A percentile compares a stretch with the other conserved stretches of the same genome.
Conservation (phyloP, 2,329 filamentous ascomycete genomes). For the Alternaria brassicae region DNA sequence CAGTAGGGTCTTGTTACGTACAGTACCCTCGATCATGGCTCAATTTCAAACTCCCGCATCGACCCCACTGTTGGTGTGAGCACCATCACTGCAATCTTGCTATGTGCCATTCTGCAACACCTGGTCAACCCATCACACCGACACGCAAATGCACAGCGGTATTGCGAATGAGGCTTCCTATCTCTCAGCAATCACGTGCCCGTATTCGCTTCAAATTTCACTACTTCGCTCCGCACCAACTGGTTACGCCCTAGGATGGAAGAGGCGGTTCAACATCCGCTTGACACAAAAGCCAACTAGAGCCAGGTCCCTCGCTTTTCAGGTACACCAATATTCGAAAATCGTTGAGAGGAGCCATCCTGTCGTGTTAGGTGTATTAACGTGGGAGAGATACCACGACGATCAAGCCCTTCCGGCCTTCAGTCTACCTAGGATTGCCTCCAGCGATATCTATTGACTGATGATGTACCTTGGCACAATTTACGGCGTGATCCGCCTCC, state of each 20-base stretch:
- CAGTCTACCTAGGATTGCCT: slow-evolving; percentile 5
- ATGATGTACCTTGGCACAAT: slow-evolving; percentile 9
- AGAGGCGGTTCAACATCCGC: background rate
- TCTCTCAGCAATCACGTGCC: background rate
- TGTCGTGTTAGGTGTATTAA: too few relatives aligned
- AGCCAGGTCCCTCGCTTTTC: background rate
- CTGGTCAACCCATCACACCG: slow-evolving; percentile 2
- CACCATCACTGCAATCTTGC: slow-evolving; percentile 4
- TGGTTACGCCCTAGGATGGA: background rate
- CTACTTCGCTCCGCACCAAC: background rate
- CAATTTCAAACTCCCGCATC: background rate
- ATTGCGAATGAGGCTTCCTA: background rate
- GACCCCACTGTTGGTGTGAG: background rate
- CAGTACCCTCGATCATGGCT: background rate
- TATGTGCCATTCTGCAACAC: slow-evolving; percentile 6
- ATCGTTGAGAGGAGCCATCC: background rate
- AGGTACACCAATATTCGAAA: background rate
- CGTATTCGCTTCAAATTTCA: background rate
- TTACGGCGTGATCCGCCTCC: slow-evolving; percentile 3
- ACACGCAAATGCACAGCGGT: slow-evolving; percentile 3
- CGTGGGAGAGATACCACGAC: background rate
- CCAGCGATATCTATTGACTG: slow-evolving; percentile 14
- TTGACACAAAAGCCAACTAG: background rate
- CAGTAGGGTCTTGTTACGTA: slow-evolving; percentile 7
- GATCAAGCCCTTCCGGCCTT: slow-evolving; percentile 5